Percentiles rank a stretch among this genome's conserved stretches.
Conservation (phyloP, 1,139 yeast genomes). For the Protomyces macrosporus region DNA sequence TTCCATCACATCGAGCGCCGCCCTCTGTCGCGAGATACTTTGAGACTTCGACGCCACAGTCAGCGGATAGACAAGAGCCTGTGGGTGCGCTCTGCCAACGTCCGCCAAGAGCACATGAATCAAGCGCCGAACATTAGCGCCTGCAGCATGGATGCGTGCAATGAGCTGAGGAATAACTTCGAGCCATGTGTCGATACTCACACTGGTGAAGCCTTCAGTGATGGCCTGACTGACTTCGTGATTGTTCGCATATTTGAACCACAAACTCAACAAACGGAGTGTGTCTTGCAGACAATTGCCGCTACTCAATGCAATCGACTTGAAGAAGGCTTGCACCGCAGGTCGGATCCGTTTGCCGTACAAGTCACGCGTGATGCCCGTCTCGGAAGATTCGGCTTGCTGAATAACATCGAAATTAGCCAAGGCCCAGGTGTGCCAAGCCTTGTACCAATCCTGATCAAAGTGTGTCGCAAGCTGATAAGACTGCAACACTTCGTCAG, state of each 20-base stretch:
- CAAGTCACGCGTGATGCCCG: constrained; percentile 34
- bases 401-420: constrained; percentile 95
- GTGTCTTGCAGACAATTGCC: constrained; percentile 91
- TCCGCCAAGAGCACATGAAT: constrained; percentile 77
- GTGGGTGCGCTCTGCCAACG: constrained; percentile 93
- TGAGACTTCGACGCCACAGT: constrained; percentile 96
- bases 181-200: constrained; percentile 87
- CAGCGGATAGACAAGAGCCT: constrained; percentile 88
- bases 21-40: constrained; percentile 78
- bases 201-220: constrained; percentile 84
- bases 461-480: constrained; percentile 91
- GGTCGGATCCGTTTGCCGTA: constrained; percentile 32
- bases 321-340: constrained; percentile 66
- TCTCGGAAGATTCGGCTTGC: constrained; percentile 41
- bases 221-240: constrained; percentile 88
- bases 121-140: constrained; percentile 73
- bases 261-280: constrained; percentile 75
- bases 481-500: constrained; percentile 76
- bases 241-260: constrained; percentile 95
- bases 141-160: constrained; percentile 93
- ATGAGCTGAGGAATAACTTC: constrained; percentile 94
- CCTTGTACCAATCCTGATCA: constrained; percentile 90
- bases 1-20: constrained; percentile 86
- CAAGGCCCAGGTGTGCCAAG: constrained; percentile 99
- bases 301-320: constrained; percentile 80